Base-by-base conservation (phyloP, 2,329 filamentous ascomycete genomes). In the Fusarium sp. region DNA sequence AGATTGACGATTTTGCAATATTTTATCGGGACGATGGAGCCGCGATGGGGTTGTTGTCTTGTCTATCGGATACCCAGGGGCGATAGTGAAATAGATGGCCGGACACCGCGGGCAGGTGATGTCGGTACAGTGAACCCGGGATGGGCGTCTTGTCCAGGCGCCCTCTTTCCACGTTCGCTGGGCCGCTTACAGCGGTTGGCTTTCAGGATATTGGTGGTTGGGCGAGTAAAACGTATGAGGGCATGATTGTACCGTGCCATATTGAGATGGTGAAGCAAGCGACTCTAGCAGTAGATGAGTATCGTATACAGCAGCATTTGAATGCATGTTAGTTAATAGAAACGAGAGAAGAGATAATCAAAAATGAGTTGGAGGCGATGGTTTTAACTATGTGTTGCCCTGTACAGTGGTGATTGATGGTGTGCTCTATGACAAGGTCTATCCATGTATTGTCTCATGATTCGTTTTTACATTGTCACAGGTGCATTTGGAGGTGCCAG, bases 61-160 rank as follows among this genome's bases (percentile, higher is more conserved):
- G 77, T 70, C 75, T 75, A 78, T 75, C 77, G 70, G 68, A 78
- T 78, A 78, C 77, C 77, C 77, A 76, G 72, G 68, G 72, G 72
- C 67, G 74, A 78, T 73, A 72, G 73, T 77, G 70, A 72, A 75
- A 78, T 70, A 74, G 73, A 76, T 71, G 73, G 66, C 64, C 59
- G 64, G 70, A 72, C 69, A 77, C 74, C 62, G 73, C 58, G 74
- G 65, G 55, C 58, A 60, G 68, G 68, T 68, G 70, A 75, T 68
- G 68, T 61, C 65, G 66, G 75, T 70, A 66, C 57, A 75, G 72
- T 62, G 70, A 68, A 68, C 55, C 52, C 51, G 51, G 69, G 57
- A 56, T 66, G 56, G 47, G 50, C 60, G 65, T 66, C 59, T 70
- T 48, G n/a, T 48, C 26, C 14, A 36, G 52, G 55, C 54, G 54